phyloP scores from a whole-genome alignment of 1,139 yeast species.

The Wickerhamomyces sp. region DNA sequence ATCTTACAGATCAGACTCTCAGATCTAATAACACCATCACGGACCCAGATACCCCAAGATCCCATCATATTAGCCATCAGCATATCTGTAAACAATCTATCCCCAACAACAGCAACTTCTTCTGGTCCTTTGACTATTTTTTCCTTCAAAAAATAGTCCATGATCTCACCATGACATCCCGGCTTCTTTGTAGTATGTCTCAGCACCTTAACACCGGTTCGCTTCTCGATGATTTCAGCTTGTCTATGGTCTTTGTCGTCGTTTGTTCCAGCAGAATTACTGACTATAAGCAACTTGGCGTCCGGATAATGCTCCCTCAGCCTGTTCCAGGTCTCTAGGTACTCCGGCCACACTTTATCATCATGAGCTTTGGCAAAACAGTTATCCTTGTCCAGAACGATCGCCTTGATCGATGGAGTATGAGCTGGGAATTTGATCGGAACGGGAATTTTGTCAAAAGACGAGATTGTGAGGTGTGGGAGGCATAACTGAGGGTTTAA shows the following conservation, averaged over 20 bases:
- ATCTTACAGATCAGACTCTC: conserved; percentile 43
- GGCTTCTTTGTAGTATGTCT: conserved; percentile 84
- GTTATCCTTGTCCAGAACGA: conserved; percentile 91
- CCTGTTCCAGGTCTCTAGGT: conserved; percentile 48
- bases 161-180: conserved; percentile 73
- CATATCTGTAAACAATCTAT: conserved; percentile 83
- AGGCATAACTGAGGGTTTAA: conserved; percentile 62
- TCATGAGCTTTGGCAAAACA: conserved; percentile 87
- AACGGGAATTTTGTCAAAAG: conserved; percentile 55
- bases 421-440: conserved; percentile 38
- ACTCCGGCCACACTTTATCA: conserved; percentile 75
- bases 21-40: conserved; percentile 65
- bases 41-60: conserved; percentile 77
- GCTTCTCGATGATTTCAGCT: conserved; percentile 58
- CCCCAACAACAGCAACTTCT: conserved; percentile 85
- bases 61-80: conserved; percentile 96
- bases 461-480: conserved; percentile 60
- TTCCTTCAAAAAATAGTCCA: conserved; percentile 47
- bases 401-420: conserved; percentile 52
- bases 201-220: conserved; percentile 73
- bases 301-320: conserved; percentile 56
- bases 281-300: conserved; percentile 69
- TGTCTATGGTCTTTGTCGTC: conserved; percentile 61
- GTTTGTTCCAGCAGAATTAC: conserved; percentile 90
- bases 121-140: conserved; percentile 45